Base-by-base conservation (phyloP, 2,329 filamentous ascomycete genomes). In the Colletotrichum tropicicola region DNA sequence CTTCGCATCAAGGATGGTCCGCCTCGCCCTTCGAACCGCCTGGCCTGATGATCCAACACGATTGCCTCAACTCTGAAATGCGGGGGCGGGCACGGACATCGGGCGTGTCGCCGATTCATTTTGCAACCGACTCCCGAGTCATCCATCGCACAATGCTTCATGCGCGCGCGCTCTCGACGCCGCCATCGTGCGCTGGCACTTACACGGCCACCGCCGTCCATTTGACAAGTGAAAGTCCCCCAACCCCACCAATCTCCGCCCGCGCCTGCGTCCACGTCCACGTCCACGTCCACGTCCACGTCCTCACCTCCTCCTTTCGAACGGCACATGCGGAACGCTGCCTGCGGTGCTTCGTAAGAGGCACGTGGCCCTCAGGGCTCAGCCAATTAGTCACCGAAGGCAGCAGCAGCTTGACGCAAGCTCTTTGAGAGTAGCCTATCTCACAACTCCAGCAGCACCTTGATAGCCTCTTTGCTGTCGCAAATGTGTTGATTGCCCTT, bases 141-240 rank as follows among this genome's bases (percentile, higher is more conserved):
- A 56, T 62, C 49, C 57, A 44, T 21, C 35, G 30, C 32, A 19
- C 48, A 35, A 60, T 53, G 19, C 60, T 48, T 59, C 47, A 45
- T 47, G 60, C 59, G 45, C 25, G 45, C 25, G 45, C 45, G 39
- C 57, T 59, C 41, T 45, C 5, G 35, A 65, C 17, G 37, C 28
- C 28, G 35, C 21, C 23, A 21, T 49, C 44, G 44, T 65, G 57
- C 51, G 62, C 57, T 62, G 57, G 62, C 57, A 52, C 28, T 48
- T 49, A 37, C 58, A 65, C 62, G 56, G 62, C 57, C 62, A 65
- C 62, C 61, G 30, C 48, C 61, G 41, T 55, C 27, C 49, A 51
- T 23, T 51, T 17, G 41, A 43, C 56, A 48, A 37, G n/a, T n/a
- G n/a, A n/a, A n/a, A n/a, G n/a, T 35, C 23, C 28, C 27, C 57